Evolutionary conservation across 2,329 filamentous ascomycete species (phyloP), one percentile per base, ranked within the genome.

Genomic region (Diaporthe capsici): DNA sequence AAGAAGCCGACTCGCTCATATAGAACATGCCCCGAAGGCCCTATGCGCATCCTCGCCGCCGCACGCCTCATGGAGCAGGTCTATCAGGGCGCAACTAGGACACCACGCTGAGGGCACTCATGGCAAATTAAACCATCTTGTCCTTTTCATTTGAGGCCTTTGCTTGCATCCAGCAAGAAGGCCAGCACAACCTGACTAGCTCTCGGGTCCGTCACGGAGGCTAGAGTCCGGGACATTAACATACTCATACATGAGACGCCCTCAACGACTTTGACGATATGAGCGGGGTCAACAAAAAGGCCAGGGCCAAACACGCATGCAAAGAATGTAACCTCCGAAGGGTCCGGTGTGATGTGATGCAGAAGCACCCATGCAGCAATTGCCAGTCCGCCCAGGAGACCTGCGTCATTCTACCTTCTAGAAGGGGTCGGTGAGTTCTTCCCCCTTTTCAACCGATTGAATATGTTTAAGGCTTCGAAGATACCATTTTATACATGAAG

Each of bases 251-350:
- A 28, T 42, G 47, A 53, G 47, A 68, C 65, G 47, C 47, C 22
- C 65, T 53, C 12, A 44, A 10, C 47, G 10, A 31, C 22, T 4
- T 47, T 60, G 61, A 47, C 71, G 61, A 15, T 37, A 76, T 76
- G 74, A 70, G 67, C 37, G 63, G 53, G 28, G 65, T 60, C 73
- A 37, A 60, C 25, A 79, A 75, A n/a, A 78, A 75, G 28, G 55
- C 76, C 3, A 78, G 78, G 44, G 78, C 78, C 28, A 79, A 79
- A 42, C 78, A 79, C 22, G 78, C 78, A n/a, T 79, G 78, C 49
- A 75, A 47, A n/a, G 77, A 77, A 31, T 79, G 78, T 75, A 79
- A 79, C 73, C 74, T 76, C n/a, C 77, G 78, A 6, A 70, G 78
- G 25, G 74, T 79, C 6, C 77, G 77, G 42, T 79, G 78, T 65